Base-by-base conservation (phyloP, 2,329 filamentous ascomycete genomes). In the Verticillium albo-atrum region DNA sequence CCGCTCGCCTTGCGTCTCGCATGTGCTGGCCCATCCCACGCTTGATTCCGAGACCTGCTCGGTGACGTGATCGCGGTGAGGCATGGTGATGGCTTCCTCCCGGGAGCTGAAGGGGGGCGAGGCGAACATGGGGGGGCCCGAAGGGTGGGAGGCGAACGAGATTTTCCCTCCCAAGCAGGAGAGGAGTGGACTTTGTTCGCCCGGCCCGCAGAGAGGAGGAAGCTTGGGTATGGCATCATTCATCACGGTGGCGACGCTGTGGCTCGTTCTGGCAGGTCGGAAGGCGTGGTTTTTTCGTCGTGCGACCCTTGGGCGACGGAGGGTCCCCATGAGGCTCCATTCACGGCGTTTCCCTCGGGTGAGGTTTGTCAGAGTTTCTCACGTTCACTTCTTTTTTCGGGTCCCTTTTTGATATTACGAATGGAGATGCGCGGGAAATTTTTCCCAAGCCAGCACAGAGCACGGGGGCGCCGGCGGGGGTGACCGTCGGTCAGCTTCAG, bases 41-140 rank as follows among this genome's bases (percentile, higher is more conserved):
- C 20, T 23, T 17, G 35, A 42, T 20, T 20, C 35, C n/a, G 20
- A 47, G 42, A 47, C 54, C 54, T n/a, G 17, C 25, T 23, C 27
- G 52, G 52, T 54, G 52, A 34, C 52, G 52, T 54, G 52, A 32
- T 54, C n/a, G n/a, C n/a, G 28, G 52, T 54, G 52, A 54, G 52
- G n/a, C 27, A 27, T 37, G 34, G 34, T 37, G 34, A 37, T 37
- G 34, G 34, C 34, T n/a, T 15, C 14, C 34, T n/a, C 17, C 17
- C 30, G n/a, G n/a, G n/a, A n/a, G n/a, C n/a, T n/a, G 32, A 34
- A 34, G 32, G 32, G 32, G 32, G 32, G 32, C n/a, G n/a, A n/a
- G n/a, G n/a, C n/a, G n/a, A n/a, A n/a, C n/a, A n/a, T n/a, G n/a
- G n/a, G n/a, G n/a, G n/a, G n/a, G n/a, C n/a, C n/a, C n/a, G n/a